A percentile compares a stretch with the other conserved stretches of the same genome.
Evolutionary conservation across 2,329 filamentous ascomycete species (phyloP).

Genomic region (Ceratocystis ficicola): DNA sequence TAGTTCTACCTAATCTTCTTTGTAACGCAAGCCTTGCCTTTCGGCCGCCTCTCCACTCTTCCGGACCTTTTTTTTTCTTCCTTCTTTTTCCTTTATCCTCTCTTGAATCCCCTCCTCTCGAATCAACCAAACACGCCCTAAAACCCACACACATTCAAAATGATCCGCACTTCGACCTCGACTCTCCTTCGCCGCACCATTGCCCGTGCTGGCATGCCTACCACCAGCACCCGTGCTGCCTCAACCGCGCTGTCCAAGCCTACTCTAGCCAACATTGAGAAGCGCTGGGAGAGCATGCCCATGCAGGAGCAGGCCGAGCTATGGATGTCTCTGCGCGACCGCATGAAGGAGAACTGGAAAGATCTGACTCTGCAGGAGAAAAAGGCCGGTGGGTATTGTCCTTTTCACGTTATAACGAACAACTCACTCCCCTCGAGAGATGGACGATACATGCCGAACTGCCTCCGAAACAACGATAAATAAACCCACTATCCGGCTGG

Average conservation of each 20-base stretch:
- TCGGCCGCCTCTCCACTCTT: conserved; percentile 20
- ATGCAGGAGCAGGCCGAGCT: conserved; percentile 98
- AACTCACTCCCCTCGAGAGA: not conserved
- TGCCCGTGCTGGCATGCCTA: conserved; percentile 35
- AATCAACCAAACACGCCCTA: conserved; percentile 20
- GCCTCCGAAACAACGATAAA: conserved; percentile 1
- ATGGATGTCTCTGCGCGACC: conserved; percentile 96
- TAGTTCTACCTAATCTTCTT: not conserved
- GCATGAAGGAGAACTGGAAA: conserved; percentile 97
- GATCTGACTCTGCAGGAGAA: conserved; percentile 94
- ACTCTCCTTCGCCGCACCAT: conserved; percentile 42
- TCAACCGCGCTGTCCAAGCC: conserved; percentile 93
- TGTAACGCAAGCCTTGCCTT: not conserved
- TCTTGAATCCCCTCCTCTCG: conserved; percentile 8
- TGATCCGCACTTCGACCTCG: conserved; percentile 42
- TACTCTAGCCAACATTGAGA: conserved; percentile 95
- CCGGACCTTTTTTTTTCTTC: conserved; percentile 10
- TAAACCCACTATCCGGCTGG: not conserved
- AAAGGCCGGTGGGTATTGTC: conserved; percentile 76
- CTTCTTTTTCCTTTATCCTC: conserved; percentile 7
- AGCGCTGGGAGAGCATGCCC: conserved; percentile 96
- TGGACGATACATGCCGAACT: conserved; percentile 6
- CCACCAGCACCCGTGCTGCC: conserved; percentile 39
- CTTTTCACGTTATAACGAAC: not conserved
- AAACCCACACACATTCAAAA: conserved; percentile 28